phyloP scores from a whole-genome alignment of 1,284 basidiomycete species.

The Cutaneotrichosporon sp. region DNA sequence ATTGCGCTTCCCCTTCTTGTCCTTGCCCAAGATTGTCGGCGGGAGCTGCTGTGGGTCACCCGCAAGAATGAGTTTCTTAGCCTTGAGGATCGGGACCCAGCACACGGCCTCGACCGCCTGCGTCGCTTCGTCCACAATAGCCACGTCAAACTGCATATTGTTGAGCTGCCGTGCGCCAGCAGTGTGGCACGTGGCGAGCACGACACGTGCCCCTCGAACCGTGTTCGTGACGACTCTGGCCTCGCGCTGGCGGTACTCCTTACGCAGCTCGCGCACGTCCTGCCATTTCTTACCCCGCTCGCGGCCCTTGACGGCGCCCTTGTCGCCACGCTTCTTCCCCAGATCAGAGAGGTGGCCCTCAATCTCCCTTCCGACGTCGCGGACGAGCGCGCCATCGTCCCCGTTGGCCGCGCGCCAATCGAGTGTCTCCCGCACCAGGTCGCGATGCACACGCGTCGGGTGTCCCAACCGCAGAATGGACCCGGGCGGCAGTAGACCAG shows the following conservation, averaged over 20 bases:
- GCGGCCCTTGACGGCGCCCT: constrained; percentile 59
- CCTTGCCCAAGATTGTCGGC: constrained; percentile 76
- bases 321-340: constrained; percentile 72
- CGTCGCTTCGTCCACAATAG: constrained; percentile 94
- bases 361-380: constrained; percentile 81
- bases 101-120: constrained; percentile 95
- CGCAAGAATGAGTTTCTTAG: constrained; percentile 79
- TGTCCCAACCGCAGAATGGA: constrained; percentile 79
- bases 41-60: constrained; percentile 90
- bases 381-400: constrained; percentile 73
- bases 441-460: constrained; percentile 85
- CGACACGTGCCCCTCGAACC: constrained; percentile 74
- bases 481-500: constrained; percentile 43
- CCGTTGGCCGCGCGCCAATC: constrained; percentile 79
- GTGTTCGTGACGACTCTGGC: constrained; percentile 76
- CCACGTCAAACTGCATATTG: constrained; percentile 77
- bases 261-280: constrained; percentile 81
- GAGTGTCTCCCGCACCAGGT: constrained; percentile 73
- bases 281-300: constrained; percentile 89
- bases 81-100: constrained; percentile 90
- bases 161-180: constrained; percentile 76
- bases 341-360: constrained; percentile 66
- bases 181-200: constrained; percentile 89
- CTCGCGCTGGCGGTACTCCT: constrained; percentile 90
- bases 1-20: constrained; percentile 30